Evolutionary conservation across 2,329 filamentous ascomycete genomes (phyloP).

Genomic region (Cladosporium austrohemisphaericum): DNA sequence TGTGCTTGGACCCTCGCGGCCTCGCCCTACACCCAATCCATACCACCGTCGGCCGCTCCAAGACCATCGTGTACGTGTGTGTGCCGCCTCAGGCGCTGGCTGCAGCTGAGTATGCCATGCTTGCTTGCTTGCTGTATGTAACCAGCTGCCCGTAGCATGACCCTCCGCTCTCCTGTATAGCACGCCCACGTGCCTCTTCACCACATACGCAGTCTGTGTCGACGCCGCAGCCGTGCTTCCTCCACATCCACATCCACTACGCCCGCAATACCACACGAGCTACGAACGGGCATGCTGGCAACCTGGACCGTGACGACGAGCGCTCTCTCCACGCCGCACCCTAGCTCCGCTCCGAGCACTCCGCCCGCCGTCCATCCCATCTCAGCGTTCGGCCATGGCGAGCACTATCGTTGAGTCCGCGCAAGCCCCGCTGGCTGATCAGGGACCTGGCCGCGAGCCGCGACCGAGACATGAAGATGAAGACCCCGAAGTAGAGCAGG

Average conservation of each 20-base stretch:
- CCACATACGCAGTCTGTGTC: not conserved
- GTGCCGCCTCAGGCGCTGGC: too few species aligned
- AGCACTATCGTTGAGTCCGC: conserved; percentile 6
- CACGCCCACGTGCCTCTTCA: conserved; percentile 4
- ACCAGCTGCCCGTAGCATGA: conserved; percentile 4
- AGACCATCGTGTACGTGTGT: too few species aligned
- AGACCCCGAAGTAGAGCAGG: conserved; percentile 24
- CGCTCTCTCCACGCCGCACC: conserved; percentile 1
- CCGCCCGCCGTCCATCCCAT: not conserved
- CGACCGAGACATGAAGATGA: conserved; percentile 11
- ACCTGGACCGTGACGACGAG: not conserved
- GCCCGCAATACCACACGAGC: not conserved
- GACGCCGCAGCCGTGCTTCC: not conserved
- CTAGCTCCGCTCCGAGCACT: not conserved
- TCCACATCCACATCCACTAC: not conserved
- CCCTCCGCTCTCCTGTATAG: not conserved
- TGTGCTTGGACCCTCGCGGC: too few species aligned
- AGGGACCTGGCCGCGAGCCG: not conserved
- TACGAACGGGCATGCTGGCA: conserved; percentile 8
- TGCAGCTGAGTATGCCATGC: too few species aligned
- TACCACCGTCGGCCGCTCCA: too few species aligned
- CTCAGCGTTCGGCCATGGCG: not conserved
- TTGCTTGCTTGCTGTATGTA: too few species aligned
- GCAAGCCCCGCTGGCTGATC: not conserved
- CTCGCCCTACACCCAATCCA: too few species aligned